Evolutionary conservation across 1,284 basidiomycete species (phyloP), one percentile per base, ranked within the genome.

Genomic region (Marasmius fiardii): DNA sequence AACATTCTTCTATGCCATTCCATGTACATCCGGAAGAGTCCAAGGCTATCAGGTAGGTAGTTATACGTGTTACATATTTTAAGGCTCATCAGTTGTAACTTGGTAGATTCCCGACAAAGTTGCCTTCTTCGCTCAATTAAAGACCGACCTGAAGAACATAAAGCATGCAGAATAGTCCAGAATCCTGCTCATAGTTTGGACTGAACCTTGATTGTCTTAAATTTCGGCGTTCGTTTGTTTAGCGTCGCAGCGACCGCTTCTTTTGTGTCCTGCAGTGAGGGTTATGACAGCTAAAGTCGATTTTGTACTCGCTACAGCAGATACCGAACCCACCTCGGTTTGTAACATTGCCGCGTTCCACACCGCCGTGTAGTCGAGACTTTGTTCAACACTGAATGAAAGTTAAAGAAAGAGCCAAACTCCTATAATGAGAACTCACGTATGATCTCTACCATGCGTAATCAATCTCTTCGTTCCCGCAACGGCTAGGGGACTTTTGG

Each of bases 401-500:
- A 18, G 49, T 6, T 39, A n/a, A 34, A 12, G 23, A 33, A 11
- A 11, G 20, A 16, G 26, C 18, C 24, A 20, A 26, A 50, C 7
- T 16, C 31, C 18, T 47, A 44, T 21, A 20, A 16, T 16, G 18
- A 48, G 48, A 0, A 73, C 81, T 51, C 53, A 89, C 86, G 76
- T 78, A 65, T 94, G 88, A 70, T 95, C 92, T 59, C 90, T 71
- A 1, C 90, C 77, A 71, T 95, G 90, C 53, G 74, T 67, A 34
- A 89, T 70, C 2, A 95, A 71, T 58, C 84, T 85, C 75, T 97
- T 97, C n/a, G 92, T 90, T 1, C 88, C 85, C 0, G 81, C 64
- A 0, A 93, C 85, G 0, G 93, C 94, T 0, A 97, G 74, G 0
- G 95, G 94, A 35, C 88, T 90, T 73, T 95, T 95, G 44, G 61